phyloP scores from a whole-genome alignment of 129 eudicot species.

The carrot (Daucus carota) region DH1_v3.0 NC_030383.2:6149001-6149500 shows the following conservation, averaged over 20 bases:
- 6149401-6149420: not conserved
- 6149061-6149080: not conserved
- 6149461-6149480: not conserved
- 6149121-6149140: slow-evolving; percentile 97
- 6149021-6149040: not conserved
- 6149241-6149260: not conserved
- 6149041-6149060: not conserved
- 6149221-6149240: not conserved
- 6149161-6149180: slow-evolving; percentile 99
- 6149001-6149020: slow-evolving; percentile 67
- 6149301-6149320: not conserved
- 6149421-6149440: too few species aligned
- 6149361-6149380: not conserved
- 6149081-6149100: not conserved
- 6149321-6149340: too few species aligned
- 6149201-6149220: not conserved
- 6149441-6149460: not conserved
- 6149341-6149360: too few species aligned
- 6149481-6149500: not conserved
- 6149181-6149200: slow-evolving; percentile 91
- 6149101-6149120: slow-evolving; percentile 25
- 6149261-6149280: not conserved
- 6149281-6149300: not conserved
- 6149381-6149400: not conserved
- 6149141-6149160: slow-evolving; percentile 98